Base-by-base conservation (phyloP, 2,329 filamentous ascomycete species). In the Ceratocystis variospora region DNA sequence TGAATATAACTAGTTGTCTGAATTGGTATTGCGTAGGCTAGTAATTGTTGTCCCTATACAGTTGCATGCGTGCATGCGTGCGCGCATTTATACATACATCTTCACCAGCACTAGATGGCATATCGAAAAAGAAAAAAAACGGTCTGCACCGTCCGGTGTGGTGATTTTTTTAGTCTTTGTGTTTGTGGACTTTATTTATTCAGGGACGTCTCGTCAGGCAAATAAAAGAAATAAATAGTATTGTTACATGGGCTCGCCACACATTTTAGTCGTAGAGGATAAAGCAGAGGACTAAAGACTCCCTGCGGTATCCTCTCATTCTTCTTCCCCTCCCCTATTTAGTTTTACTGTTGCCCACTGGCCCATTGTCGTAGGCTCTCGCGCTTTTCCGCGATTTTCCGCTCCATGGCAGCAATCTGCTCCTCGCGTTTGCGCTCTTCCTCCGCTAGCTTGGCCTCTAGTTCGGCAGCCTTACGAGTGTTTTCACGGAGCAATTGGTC, bases 401-500 rank as follows among this genome's bases (percentile, higher is more conserved):
- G 77, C 78, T 87, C 84, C 71, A 85, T 81, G 73, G 81, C 83
- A 53, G 77, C 81, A 61, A 83, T 80, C 76, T 84, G 81, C 68
- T 81, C 80, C 44, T 79, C 72, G 19, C 78, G 74, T 74, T 79
- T 80, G 71, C 74, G 75, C 74, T 84, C 83, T 59, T 68, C 66
- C 44, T 61, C 67, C 63, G 75, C 68, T 45, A 64, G 65, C 46
- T 50, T 57, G 44, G 41, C 57, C 70, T 80, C 80, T 69, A 82
- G 79, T 10, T 75, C 75, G 17, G 78, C 76, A 75, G 79, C 79
- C 71, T 76, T 72, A 64, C 73, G 74, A 69, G 79, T 79, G 71
- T 84, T 83, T 61, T 80, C 80, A 55, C 86, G 80, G 74, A 86
- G 83, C 10, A 96, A 78, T 80, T 99, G 94, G 73, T 99, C 94